Percentiles rank a stretch among this genome's conserved stretches.
Evolutionary conservation across 1,139 yeast genomes (phyloP).

Genomic region (Hyphopichia khmerensis): DNA sequence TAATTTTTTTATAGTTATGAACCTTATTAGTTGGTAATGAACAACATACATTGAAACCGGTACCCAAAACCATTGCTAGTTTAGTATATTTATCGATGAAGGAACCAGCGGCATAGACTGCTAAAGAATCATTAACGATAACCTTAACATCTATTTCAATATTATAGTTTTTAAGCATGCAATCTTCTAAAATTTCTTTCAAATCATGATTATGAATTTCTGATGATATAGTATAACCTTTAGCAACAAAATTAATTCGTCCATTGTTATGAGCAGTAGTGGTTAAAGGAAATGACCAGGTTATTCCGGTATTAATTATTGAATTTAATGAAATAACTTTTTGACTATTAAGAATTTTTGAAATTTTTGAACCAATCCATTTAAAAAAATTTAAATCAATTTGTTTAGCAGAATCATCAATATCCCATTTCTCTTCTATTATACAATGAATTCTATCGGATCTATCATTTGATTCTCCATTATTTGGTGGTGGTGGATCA

Average conservation of each 20-base stretch:
- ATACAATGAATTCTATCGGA: constrained; percentile 26
- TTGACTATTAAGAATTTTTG: constrained; percentile 30
- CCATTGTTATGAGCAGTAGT: constrained; percentile 48
- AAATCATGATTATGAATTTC: constrained; percentile 43
- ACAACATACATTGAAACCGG: constrained; percentile 47
- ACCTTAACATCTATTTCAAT: constrained; percentile 31
- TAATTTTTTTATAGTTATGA: constrained; percentile 24
- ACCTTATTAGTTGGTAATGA: constrained; percentile 24
- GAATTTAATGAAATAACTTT: constrained; percentile 14
- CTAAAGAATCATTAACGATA: constrained; percentile 45
- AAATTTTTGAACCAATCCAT: constrained; percentile 36
- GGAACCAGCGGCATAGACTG: constrained; percentile 47
- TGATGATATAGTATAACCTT: constrained; percentile 47
- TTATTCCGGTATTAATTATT: constrained; percentile 42
- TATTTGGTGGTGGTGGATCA: constrained; percentile 13
- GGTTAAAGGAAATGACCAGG: constrained; percentile 60
- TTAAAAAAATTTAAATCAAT: constrained; percentile 41
- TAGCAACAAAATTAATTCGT: constrained; percentile 44
- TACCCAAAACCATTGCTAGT: constrained; percentile 47
- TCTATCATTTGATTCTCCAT: constrained; percentile 13
- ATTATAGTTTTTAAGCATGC: constrained; percentile 20
- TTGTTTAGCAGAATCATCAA: constrained; percentile 36
- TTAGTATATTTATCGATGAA: constrained; percentile 37
- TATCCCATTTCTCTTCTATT: constrained; percentile 40
- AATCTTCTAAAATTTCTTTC: constrained; percentile 37